Evolutionary conservation across 1,284 basidiomycete genomes (phyloP).

Genomic region (Pseudozyma sp.): DNA sequence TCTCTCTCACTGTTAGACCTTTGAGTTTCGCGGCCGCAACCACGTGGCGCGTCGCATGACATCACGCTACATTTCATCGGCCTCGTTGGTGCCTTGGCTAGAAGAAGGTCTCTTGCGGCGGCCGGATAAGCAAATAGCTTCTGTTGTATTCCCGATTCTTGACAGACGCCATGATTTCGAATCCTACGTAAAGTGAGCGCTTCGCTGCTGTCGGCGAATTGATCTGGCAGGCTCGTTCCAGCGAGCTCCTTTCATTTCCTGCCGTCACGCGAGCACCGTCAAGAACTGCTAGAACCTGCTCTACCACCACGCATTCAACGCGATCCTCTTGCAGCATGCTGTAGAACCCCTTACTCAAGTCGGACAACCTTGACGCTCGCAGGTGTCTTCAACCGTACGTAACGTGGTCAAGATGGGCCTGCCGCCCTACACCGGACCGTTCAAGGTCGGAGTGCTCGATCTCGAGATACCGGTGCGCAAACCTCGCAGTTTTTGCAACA

Average conservation of each 20-base stretch:
- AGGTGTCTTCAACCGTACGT: no score
- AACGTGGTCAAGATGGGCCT: constrained; percentile 30
- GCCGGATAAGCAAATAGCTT: background rate
- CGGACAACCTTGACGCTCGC: no score
- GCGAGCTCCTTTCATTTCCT: no score
- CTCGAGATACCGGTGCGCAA: constrained; percentile 59
- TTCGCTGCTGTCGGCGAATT: background rate
- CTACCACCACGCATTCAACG: background rate
- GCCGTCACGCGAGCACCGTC: no score
- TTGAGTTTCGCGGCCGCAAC: no score
- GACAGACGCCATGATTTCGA: background rate
- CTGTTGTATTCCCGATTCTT: background rate
- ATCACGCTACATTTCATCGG: constrained; percentile 8
- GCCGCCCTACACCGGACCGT: constrained; percentile 48
- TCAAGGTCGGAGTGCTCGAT: constrained; percentile 59
- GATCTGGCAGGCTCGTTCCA: background rate
- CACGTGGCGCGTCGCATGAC: constrained; percentile 15
- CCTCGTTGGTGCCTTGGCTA: background rate
- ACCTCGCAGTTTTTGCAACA: constrained; percentile 49
- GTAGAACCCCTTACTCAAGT: no score
- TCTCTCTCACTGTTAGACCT: no score
- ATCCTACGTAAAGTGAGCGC: background rate
- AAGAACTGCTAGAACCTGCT: no score
- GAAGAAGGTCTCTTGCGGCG: background rate
- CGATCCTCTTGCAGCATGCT: background rate